These are phyloP conservation scores for Oenanthe javanica DNA, from an alignment of 140 eudicot species.

Conservation along the genomic window DNA sequence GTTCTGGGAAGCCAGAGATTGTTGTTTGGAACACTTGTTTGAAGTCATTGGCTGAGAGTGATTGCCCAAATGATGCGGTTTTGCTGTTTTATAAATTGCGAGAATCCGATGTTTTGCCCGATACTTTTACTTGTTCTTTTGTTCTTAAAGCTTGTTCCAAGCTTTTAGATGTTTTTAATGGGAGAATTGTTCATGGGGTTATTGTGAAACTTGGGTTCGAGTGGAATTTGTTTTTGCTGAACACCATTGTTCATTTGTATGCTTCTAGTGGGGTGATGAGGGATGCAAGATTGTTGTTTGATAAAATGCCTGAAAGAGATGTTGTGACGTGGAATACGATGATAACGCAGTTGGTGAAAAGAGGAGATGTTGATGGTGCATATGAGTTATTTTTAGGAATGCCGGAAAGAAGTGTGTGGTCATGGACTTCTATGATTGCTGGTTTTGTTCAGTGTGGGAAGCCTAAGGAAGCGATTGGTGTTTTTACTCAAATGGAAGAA, in stretches of 20 bases:
- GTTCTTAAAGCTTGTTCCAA: slow-evolving; percentile 40
- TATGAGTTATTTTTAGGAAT: slow-evolving; percentile 28
- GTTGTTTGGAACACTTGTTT: slow-evolving; percentile 47
- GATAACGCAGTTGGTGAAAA: slow-evolving; percentile 42
- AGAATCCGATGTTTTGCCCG: slow-evolving; percentile 23
- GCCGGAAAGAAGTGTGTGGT: slow-evolving; percentile 44
- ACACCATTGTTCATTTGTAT: slow-evolving; percentile 39
- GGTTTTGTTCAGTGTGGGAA: slow-evolving; percentile 42
- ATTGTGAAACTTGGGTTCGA: slow-evolving; percentile 43
- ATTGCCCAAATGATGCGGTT: slow-evolving; percentile 40
- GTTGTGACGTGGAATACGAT: slow-evolving; percentile 50
- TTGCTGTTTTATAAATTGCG: slow-evolving; percentile 24
- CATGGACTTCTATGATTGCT: slow-evolving; percentile 52
- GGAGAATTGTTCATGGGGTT: slow-evolving; percentile 35
- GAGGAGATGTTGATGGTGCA: slow-evolving; percentile 31
- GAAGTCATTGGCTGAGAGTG: slow-evolving; percentile 42
- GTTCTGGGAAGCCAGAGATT: slow-evolving; percentile 19
- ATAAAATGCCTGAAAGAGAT: slow-evolving; percentile 41
- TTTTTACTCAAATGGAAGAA: slow-evolving; percentile 37
- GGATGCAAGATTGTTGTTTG: slow-evolving; percentile 32
- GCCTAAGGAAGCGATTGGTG: slow-evolving; percentile 32
- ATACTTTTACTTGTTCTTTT: slow-evolving; percentile 40
- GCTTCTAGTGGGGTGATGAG: slow-evolving; percentile 26
- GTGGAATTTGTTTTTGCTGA: slow-evolving; percentile 36
- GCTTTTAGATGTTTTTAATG: slow-evolving; percentile 20